Conservation (phyloP, 805 yeast species). For the Hanseniaspora taiwanica region DNA sequence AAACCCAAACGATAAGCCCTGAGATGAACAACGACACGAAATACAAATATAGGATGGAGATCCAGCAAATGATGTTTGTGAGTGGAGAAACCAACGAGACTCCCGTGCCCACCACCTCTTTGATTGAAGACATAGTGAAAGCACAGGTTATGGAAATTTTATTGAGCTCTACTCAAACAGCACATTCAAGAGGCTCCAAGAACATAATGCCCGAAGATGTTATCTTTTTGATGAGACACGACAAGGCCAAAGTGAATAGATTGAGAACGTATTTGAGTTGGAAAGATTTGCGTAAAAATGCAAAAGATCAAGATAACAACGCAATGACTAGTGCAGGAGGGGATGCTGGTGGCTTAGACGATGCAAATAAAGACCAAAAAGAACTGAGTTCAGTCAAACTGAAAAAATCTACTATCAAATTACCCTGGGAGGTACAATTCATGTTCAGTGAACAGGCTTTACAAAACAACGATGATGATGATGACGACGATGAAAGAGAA, state of each 20-base stretch:
- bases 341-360: conserved; percentile 25
- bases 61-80: conserved; percentile 99
- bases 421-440: conserved; percentile 92
- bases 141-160: conserved; percentile 87
- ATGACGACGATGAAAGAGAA: conserved; percentile 67
- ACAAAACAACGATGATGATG: conserved; percentile 52
- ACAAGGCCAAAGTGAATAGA: conserved; percentile 85
- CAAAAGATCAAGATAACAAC: conserved; percentile 53
- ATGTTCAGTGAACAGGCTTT: conserved; percentile 88
- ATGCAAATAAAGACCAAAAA: conserved; percentile 18
- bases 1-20: conserved; percentile 3
- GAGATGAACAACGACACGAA: conserved; percentile 26
- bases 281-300: conserved; percentile 89
- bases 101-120: conserved; percentile 79
- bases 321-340: conserved; percentile 26
- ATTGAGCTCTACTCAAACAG: conserved; percentile 63
- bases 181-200: conserved; percentile 67
- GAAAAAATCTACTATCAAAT: conserved; percentile 64
- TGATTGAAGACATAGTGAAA: conserved; percentile 88
- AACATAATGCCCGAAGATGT: conserved; percentile 86
- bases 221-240: conserved; percentile 83
- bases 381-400: conserved; percentile 40
- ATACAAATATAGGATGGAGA: conserved; percentile 77
- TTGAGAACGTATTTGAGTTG: conserved; percentile 84
- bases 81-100: conserved; percentile 92